Base-by-base conservation (phyloP, 2,329 filamentous ascomycete genomes). In the Chrysoporthe deuterocubensis region DNA sequence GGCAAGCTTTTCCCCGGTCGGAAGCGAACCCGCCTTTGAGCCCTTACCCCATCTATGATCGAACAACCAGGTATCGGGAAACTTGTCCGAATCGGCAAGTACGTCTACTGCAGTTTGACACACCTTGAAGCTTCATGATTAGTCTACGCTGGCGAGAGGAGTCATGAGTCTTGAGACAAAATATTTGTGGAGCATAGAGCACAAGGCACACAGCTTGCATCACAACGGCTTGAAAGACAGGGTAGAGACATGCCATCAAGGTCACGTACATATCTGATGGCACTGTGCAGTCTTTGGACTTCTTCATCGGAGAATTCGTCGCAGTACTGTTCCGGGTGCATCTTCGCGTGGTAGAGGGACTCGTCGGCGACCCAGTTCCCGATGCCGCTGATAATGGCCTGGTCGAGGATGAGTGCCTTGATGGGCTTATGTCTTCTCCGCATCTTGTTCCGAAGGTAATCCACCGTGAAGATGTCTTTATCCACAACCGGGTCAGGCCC, bases 301-400 rank as follows among this genome's bases (percentile, higher is more conserved):
- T 97, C 90, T 0, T 81, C 84, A 43, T 92, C 88, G 70, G 78
- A 84, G 72, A 98, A 91, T 0, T 92, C 92, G 74, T 97, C 90
- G 79, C 91, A 93, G 80, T 96, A 96, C 76, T 97, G 93, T 77
- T 97, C 95, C 0, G 96, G 96, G 72, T 99, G 95, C 18, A 98
- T 85, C 62, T 87, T 89, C 5, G 96, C 92, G 73, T 98, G 90
- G 75, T 94, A 99, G 63, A 99, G 82, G 7, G 97, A 90, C 78
- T 99, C 96, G 76, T 99, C 96, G 0, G 91, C 94, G 65, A 99
- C 95, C 95, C 95, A 99, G 76, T 98, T 98, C 0, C 96, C 96
- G 70, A 99, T 92, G 8, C 96, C 96, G 74, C 92, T 96, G 70
- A 98, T 92, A 76, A 92, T 92, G 21, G 89, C 85, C 78, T 99